Base-by-base conservation (phyloP, 2,329 filamentous ascomycete species). In the Stagonosporopsis chrysanthemi region DNA sequence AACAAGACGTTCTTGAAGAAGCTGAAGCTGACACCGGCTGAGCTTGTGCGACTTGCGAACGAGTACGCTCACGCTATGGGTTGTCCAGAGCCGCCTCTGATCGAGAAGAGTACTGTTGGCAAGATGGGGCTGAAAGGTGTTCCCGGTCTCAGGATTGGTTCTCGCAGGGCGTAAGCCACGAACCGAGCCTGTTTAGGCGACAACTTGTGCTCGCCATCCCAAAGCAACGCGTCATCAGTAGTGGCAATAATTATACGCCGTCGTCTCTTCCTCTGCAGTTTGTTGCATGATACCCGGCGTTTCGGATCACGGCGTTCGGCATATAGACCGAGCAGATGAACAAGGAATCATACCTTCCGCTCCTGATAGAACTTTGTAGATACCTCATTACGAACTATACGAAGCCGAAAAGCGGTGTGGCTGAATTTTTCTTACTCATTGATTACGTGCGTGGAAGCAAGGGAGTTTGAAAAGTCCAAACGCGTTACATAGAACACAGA, bases 81-180 rank as follows among this genome's bases (percentile, higher is more conserved):
- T 1, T 80, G 78, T 63, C 75, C 77, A 2, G 80, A 81, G 65
- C 74, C 78, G 24, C 80, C 80, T 0, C 66, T 78, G 61, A 74
- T 82, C 36, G 78, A 81, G 47, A 80, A 77, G 68, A 76, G 71
- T 52, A 72, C 76, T 0, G 72, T 81, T 3, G 77, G 79, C 40
- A 81, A 81, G 71, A 81, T 81, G 80, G 79, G 80, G 4, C 55
- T 82, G 58, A 80, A 78, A 65, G 79, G 80, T 39, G 77, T 80
- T 4, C 68, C 65, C 14, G 80, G 80, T 12, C 66, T 81, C 39
- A 69, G 64, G 28, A 68, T 75, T 42, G 74, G 72, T 19, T 65
- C 66, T 19, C 64, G 64, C 29, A 64, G 61, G 51, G 29, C 42
- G 35, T 57, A 44, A 52, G 54, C 43, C 43, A 44, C 26, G 26